A percentile compares a stretch with the other conserved stretches of the same genome.
Conservation (phyloP, 192 early-diverging fungal species). For the Podila horticola region DNA sequence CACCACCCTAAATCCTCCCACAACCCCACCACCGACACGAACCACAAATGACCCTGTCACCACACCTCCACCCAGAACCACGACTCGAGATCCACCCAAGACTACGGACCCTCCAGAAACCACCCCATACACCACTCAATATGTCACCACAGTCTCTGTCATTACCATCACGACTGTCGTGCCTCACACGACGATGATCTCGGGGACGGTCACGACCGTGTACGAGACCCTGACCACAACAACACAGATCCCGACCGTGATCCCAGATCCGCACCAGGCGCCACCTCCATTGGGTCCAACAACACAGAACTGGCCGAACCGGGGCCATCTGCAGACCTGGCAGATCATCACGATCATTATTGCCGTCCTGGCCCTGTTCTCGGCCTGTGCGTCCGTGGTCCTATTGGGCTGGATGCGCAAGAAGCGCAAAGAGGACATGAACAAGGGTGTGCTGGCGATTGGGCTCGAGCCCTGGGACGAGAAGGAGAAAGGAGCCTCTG, state of each 20-base stretch:
- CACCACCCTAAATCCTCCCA: no score
- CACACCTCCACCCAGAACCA: no score
- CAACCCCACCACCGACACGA: no score
- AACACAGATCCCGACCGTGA: background rate
- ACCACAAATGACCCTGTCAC: no score
- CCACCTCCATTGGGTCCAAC: background rate
- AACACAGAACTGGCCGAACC: background rate
- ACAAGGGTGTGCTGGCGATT: background rate
- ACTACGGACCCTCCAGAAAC: no score
- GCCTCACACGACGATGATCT: background rate
- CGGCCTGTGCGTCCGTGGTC: background rate
- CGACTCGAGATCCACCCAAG: no score
- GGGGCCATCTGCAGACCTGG: background rate
- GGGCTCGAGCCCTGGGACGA: background rate
- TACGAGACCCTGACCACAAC: background rate
- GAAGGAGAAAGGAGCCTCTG: background rate
- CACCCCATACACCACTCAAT: no score
- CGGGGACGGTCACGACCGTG: background rate
- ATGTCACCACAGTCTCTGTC: background rate
- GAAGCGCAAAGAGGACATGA: background rate
- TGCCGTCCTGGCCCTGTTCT: background rate
- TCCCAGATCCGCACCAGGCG: background rate
- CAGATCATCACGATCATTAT: background rate
- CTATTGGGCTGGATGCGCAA: background rate
- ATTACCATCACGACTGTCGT: background rate